Evolutionary conservation across 2,329 filamentous ascomycete genomes (phyloP), one percentile per base, ranked within the genome.

Genomic region (Arthrocladium fulminans): DNA sequence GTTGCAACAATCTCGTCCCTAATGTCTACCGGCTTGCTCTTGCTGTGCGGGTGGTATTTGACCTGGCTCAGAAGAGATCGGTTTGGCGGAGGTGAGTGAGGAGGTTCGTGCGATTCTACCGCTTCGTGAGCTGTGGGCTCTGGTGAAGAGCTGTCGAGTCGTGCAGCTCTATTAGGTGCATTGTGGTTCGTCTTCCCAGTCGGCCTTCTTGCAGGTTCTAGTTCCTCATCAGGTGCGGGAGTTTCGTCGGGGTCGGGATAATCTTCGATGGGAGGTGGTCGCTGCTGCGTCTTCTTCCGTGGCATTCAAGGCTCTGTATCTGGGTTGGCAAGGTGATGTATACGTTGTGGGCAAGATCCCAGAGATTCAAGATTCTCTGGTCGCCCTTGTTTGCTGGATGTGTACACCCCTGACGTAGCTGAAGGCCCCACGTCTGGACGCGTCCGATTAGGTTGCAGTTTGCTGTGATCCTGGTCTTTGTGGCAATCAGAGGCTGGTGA

Each of bases 1-100:
- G 49, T 50, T 25, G 52, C 27, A 19, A 45, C 54, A 46, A 52
- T 25, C 20, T 57, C 53, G 32, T 50, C 42, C 8, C 30, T 32
- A 23, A 47, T 47, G 22, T 47, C 23, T 20, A 47, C 19, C 12
- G 44, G 44, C 13, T 25, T 47, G 23, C 44, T 47, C 44, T 47
- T 47, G 44, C 32, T 19, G 15, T 37, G 32, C n/a, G 20, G 9
- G 6, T 32, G 44, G 23, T 23, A 39, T 13, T 22, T 39, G 8
- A 39, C 20, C 17, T 38, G 44, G 34, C 23, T 38, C 4, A 47
- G 32, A 3, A 47, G 24, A 25, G 44, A 13, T 12, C 23, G 38
- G 12, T 9, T 7, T 13, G 15, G n/a, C 17, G 7, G 35, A 27
- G 37, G 20, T 15, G 3, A 27, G 3, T 22, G 32, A 2, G 30